Evolutionary conservation across 306 rosid genomes (phyloP).

Genomic region (Trifolium subterraneum): DNA sequence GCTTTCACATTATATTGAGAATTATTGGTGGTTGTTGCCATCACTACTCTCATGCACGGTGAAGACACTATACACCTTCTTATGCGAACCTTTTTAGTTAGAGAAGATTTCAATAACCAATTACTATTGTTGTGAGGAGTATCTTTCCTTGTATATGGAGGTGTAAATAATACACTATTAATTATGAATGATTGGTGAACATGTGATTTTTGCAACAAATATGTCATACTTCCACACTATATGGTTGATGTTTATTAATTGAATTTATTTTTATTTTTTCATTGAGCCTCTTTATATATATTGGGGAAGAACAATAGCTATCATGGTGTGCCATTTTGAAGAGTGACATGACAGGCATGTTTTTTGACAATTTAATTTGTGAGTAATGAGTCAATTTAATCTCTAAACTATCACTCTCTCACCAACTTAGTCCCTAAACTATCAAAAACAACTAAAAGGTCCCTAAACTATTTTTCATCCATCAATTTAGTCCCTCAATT

Average conservation of each 20-base stretch:
- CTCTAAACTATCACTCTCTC: too few relatives aligned
- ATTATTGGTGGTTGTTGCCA: not conserved
- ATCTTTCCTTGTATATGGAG: not conserved
- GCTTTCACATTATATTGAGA: conserved; percentile 35
- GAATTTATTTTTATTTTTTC: not conserved
- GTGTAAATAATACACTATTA: not conserved
- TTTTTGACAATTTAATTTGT: not conserved
- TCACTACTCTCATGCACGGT: not conserved
- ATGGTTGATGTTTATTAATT: not conserved
- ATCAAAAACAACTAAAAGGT: too few relatives aligned
- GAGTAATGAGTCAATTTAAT: too few relatives aligned
- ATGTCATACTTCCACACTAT: not conserved
- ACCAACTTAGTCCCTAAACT: too few relatives aligned
- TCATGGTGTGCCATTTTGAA: not conserved
- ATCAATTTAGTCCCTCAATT: too few relatives aligned
- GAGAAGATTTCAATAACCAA: not conserved
- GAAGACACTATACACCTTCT: not conserved
- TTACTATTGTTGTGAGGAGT: not conserved
- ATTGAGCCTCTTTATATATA: not conserved
- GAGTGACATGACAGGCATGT: not conserved
- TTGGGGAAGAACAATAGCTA: not conserved
- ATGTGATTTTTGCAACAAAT: not conserved
- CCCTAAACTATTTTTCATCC: too few relatives aligned
- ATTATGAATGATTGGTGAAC: not conserved
- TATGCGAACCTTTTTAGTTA: not conserved